phyloP scores from a whole-genome alignment of 2,329 filamentous ascomycete genomes.

The Colletotrichum aenigma region DNA sequence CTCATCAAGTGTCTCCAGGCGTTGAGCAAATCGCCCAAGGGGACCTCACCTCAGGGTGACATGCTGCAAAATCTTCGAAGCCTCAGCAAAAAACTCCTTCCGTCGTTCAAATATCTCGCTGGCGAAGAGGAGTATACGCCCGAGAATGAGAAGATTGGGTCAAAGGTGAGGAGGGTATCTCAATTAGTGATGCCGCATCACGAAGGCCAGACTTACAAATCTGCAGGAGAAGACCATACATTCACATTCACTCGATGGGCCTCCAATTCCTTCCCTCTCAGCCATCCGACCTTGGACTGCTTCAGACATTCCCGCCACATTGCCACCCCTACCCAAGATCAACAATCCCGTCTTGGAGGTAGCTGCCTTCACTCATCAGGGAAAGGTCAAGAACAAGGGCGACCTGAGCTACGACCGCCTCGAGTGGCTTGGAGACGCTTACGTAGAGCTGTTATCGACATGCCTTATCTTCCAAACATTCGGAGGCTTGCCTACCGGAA shows the following conservation, averaged over 20 bases:
- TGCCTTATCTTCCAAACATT: constrained; percentile 79
- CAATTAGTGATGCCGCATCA: too few species aligned
- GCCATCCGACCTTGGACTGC: constrained; percentile 52
- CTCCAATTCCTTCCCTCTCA: constrained; percentile 13
- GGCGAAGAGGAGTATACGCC: not conserved
- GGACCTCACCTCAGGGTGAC: not conserved
- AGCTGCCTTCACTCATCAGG: constrained; percentile 71
- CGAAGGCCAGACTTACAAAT: not conserved
- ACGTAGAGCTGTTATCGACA: constrained; percentile 78
- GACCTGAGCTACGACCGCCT: constrained; percentile 76
- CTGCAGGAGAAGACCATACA: not conserved
- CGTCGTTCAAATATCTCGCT: constrained; percentile 27
- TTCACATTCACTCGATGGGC: not conserved
- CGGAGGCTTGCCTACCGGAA: constrained; percentile 66
- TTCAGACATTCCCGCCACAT: constrained; percentile 47
- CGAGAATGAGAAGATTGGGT: not conserved
- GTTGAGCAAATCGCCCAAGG: constrained; percentile 29
- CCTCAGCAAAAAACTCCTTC: constrained; percentile 29
- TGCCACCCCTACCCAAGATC: constrained; percentile 67
- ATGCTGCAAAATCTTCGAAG: constrained; percentile 1
- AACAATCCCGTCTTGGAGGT: constrained; percentile 62
- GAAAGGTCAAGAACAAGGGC: constrained; percentile 37
- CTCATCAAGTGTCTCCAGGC: constrained; percentile 41
- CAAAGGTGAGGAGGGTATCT: not conserved
- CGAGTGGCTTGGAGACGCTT: constrained; percentile 89